Evolutionary conservation across 805 yeast genomes (phyloP), one percentile per base, ranked within the genome.

Genomic region (Candida patagonica): DNA sequence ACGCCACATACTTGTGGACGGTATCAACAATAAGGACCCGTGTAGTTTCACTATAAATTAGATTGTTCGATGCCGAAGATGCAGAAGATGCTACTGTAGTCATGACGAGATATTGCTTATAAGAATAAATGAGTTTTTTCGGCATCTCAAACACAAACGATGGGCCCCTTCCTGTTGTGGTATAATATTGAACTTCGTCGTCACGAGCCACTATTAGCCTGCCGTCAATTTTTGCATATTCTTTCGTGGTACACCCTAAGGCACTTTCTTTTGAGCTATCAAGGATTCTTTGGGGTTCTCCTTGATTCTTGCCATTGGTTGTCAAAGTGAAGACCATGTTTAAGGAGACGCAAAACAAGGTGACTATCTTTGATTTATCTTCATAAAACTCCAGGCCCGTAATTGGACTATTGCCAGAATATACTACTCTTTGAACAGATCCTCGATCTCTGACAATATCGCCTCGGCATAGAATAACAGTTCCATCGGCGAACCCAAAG

Each of bases 381-480:
- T 53, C 59, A 38, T 68, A 68, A 48, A 88, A 73, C 22, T 73
- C 71, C 1, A 89, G 60, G 0, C 84, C 80, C 0, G 97, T 89
- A 15, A 92, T 71, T 1, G 96, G 95, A 36, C 85, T 92, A 2
- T 68, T 62, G 38, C 78, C 73, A 43, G 80, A 84, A 54, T 78
- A 84, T 1, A 88, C 77, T 0, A 80, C 57, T 22, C 96, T 66
- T 53, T 89, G 97, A 47, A 92, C 74, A 7, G 95, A 77, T 0
- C 97, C 97, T 43, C 95, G 66, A 54, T 92, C 98, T 50, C 87
- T 75, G 5, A 85, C 49, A 24, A 92, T 59, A 57, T 92, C 97
- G 6, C 98, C 98, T 46, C 97, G 64, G 0, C 88, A 74, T 5
- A 88, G 62, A 2, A 88, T 65, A 2, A 88, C 86, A 16, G 76